Percentiles rank a stretch among this genome's conserved stretches.
phyloP scores from a whole-genome alignment of 495 filamentous ascomycete species.

The Darksidea phi region DNA sequence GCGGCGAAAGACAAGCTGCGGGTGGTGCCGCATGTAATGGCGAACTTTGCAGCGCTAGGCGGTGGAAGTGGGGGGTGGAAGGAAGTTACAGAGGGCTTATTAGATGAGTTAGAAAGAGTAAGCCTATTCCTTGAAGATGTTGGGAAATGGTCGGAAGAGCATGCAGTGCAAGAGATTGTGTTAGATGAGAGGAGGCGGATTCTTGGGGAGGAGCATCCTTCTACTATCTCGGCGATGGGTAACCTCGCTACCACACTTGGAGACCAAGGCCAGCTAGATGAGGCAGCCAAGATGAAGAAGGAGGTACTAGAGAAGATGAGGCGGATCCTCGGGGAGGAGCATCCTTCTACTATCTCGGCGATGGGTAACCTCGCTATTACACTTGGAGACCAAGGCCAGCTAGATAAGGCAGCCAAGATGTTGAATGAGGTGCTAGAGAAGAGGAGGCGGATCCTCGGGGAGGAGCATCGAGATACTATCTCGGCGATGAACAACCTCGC shows the following conservation, averaged over 20 bases:
- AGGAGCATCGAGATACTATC: constrained; percentile 7
- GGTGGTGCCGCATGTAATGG: constrained; percentile 20
- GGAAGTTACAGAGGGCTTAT: too few species aligned
- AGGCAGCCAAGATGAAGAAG: constrained; percentile 16
- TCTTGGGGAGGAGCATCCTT: constrained; percentile 1
- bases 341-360: constrained; percentile 7
- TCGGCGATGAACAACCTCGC: constrained; percentile 7
- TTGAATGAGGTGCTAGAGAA: too few species aligned
- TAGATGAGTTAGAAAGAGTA: too few species aligned
- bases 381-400: background rate
- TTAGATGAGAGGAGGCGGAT: background rate
- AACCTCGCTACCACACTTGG: constrained; percentile 18
- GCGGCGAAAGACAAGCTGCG: constrained; percentile 4
- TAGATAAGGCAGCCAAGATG: too few species aligned
- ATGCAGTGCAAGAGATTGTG: background rate
- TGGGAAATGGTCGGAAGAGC: background rate
- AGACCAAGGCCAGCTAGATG: constrained; percentile 15
- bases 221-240: constrained; percentile 14
- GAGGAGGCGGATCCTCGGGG: background rate
- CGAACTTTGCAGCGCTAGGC: constrained; percentile 4
- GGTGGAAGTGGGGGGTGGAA: background rate
- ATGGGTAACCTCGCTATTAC: constrained; percentile 9
- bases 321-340: background rate
- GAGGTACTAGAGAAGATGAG: background rate
- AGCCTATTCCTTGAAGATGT: too few species aligned